A percentile compares a stretch with the other conserved stretches of the same genome.
Conservation (phyloP, 2,329 filamentous ascomycete genomes). For the Xylaria sp. region DNA sequence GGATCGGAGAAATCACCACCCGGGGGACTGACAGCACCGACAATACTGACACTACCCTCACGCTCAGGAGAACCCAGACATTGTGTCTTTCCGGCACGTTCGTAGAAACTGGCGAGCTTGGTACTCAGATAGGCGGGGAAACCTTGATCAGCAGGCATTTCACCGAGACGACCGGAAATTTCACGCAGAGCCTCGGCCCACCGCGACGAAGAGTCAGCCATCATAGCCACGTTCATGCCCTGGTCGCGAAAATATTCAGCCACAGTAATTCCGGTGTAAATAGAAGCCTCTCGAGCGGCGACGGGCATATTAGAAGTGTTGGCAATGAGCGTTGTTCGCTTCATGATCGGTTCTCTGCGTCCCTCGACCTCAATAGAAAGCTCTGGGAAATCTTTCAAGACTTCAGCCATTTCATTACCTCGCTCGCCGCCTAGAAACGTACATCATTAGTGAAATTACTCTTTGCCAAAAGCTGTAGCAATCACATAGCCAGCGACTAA, state of each 20-base stretch:
- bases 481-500: not conserved
- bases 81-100: constrained; percentile 90
- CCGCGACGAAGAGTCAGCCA: constrained; percentile 97
- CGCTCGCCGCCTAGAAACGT: constrained; percentile 73
- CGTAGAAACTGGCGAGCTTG: constrained; percentile 99
- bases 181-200: constrained; percentile 99
- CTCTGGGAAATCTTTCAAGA: constrained; percentile 99
- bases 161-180: constrained; percentile 96
- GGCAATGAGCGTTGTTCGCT: constrained; percentile 97
- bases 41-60: constrained; percentile 93
- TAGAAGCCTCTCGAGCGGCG: constrained; percentile 96
- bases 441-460: constrained; percentile 15
- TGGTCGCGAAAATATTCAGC: constrained; percentile 98
- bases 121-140: constrained; percentile 97
- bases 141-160: constrained; percentile 99
- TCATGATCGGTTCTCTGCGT: constrained; percentile 99
- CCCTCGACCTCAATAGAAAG: constrained; percentile 94
- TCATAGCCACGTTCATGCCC: constrained; percentile 98
- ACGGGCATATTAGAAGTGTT: constrained; percentile 99
- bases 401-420: constrained; percentile 99
- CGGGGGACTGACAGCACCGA: constrained; percentile 95
- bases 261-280: constrained; percentile 95
- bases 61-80: constrained; percentile 90
- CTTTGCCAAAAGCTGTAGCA: too few species aligned
- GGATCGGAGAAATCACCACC: constrained; percentile 99